phyloP scores from a whole-genome alignment of 129 eudicot species.

The Solidago caesia region DNA sequence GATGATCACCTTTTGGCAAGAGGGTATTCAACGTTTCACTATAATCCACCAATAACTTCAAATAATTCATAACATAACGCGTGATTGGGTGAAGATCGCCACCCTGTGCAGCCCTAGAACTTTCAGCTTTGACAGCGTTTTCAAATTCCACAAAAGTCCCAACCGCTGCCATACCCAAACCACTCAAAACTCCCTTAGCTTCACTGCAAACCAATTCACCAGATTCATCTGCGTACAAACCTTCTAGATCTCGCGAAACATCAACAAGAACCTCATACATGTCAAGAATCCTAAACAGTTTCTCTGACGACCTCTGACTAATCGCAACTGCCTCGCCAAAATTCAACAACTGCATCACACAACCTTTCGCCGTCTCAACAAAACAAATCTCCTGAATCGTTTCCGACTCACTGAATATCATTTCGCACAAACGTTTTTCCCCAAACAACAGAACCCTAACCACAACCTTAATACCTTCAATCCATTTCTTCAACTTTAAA shows the following conservation, averaged over 20 bases:
- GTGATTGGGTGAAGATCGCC: constrained; percentile 85
- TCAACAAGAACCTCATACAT: constrained; percentile 73
- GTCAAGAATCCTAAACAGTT: constrained; percentile 74
- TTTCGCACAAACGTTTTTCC: constrained; percentile 66
- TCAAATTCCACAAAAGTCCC: constrained; percentile 86
- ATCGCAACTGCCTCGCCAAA: constrained; percentile 89
- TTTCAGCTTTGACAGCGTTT: constrained; percentile 75
- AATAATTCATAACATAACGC: constrained; percentile 89
- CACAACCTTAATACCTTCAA: constrained; percentile 58
- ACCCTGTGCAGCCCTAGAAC: constrained; percentile 53
- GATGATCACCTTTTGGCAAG: constrained; percentile 29
- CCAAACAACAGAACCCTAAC: constrained; percentile 59
- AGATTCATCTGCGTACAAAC: constrained; percentile 52
- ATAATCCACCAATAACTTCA: constrained; percentile 75
- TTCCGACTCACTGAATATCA: constrained; percentile 60
- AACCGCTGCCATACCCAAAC: constrained; percentile 60
- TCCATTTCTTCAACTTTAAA: constrained; percentile 84
- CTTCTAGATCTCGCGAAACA: constrained; percentile 54
- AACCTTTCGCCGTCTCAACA: constrained; percentile 71
- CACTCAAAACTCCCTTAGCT: constrained; percentile 64
- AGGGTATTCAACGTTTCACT: constrained; percentile 55
- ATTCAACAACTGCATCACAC: constrained; percentile 91
- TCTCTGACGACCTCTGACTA: constrained; percentile 70
- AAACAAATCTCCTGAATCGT: constrained; percentile 65
- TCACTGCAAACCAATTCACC: constrained; percentile 68